Conservation (phyloP, 768 basidiomycete species). For the Suillus tomentosus region DNA sequence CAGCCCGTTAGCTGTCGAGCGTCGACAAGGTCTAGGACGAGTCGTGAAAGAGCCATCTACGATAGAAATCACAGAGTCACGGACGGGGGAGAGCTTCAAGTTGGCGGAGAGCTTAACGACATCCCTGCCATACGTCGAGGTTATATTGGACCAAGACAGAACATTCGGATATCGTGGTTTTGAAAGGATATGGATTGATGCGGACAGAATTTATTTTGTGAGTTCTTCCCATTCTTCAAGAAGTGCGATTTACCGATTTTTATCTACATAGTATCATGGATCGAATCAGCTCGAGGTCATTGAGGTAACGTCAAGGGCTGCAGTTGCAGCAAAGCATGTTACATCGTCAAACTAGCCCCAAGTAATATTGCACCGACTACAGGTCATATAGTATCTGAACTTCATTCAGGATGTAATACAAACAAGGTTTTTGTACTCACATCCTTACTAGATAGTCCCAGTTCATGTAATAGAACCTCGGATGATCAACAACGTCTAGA, state of each 20-base stretch:
- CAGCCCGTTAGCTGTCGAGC: slow-evolving; percentile 2
- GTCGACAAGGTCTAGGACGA: slow-evolving; percentile 1
- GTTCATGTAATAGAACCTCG: neutral
- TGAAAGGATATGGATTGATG: neutral
- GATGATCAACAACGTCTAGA: neutral
- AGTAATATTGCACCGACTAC: neutral
- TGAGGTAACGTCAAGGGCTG: neutral
- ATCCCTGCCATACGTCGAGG: neutral
- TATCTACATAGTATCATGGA: neutral
- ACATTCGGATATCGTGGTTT: neutral
- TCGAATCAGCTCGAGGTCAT: neutral
- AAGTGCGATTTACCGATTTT: neutral
- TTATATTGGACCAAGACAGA: neutral
- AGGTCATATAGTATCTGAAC: neutral
- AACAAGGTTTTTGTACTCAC: neutral
- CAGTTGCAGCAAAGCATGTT: neutral
- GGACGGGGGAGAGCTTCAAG: neutral
- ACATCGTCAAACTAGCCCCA: neutral
- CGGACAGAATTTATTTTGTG: slow-evolving; percentile 1
- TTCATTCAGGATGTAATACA: neutral
- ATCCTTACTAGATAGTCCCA: neutral
- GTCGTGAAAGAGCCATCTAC: slow-evolving; percentile 1
- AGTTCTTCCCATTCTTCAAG: neutral
- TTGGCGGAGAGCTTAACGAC: neutral
- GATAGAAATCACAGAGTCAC: neutral